These are phyloP conservation scores for Ascochyta lentis DNA, from an alignment of 2,329 filamentous ascomycete species.

Conservation along the genomic window DNA sequence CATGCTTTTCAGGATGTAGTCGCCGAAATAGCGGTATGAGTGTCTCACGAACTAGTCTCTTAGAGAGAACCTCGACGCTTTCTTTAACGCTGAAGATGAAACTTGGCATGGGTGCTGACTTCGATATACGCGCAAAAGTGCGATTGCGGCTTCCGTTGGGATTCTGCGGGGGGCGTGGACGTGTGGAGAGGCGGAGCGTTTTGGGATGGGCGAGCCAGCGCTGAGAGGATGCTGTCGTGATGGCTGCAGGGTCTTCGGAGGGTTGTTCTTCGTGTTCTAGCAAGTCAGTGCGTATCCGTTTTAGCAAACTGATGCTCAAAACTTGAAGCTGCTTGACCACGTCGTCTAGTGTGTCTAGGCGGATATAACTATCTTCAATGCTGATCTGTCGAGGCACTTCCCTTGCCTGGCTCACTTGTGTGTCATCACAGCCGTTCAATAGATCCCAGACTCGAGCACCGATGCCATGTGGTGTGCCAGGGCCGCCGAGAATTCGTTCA, in stretches of 20 bases:
- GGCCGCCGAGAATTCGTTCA: slow-evolving; percentile 72
- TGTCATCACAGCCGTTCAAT: slow-evolving; percentile 79
- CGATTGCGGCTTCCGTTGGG: slow-evolving; percentile 62
- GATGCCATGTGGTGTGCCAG: slow-evolving; percentile 74
- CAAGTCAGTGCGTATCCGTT: slow-evolving; percentile 80
- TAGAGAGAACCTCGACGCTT: slow-evolving; percentile 65
- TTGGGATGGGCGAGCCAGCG: slow-evolving; percentile 82
- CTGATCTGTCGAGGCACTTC: slow-evolving; percentile 85
- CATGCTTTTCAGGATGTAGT: slow-evolving; percentile 71
- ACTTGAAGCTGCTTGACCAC: slow-evolving; percentile 72
- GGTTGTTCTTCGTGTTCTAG: slow-evolving; percentile 57
- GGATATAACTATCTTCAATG: slow-evolving; percentile 89
- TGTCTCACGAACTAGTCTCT: slow-evolving; percentile 72
- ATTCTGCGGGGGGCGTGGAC: slow-evolving; percentile 63
- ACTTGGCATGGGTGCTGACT: slow-evolving; percentile 73
- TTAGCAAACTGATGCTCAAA: slow-evolving; percentile 73
- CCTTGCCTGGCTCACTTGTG: slow-evolving; percentile 73
- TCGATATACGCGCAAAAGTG: slow-evolving; percentile 74
- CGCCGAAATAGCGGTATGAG: slow-evolving; percentile 76
- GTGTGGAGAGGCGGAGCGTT: slow-evolving; percentile 80
- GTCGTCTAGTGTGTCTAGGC: slow-evolving; percentile 68
- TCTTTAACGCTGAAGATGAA: slow-evolving; percentile 74
- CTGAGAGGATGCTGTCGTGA: slow-evolving; percentile 19
- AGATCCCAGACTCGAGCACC: slow-evolving; percentile 77
- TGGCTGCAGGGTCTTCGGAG: not conserved